Conservation (phyloP, 2,329 filamentous ascomycete genomes). For the Trichoderma asperellum region DNA sequence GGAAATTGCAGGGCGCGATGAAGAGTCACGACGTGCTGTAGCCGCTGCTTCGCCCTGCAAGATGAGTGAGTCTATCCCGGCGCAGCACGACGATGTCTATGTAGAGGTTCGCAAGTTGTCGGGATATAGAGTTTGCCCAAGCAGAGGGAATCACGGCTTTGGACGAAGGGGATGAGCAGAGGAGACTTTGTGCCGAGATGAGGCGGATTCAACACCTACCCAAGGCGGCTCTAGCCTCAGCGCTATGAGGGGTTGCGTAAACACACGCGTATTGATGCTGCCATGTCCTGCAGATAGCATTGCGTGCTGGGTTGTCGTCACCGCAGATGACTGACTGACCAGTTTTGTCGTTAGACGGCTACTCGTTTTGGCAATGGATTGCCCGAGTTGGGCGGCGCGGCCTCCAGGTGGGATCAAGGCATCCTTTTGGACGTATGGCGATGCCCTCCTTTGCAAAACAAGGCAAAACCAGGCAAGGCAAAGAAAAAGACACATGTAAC, state of each 20-base stretch:
- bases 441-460: background rate
- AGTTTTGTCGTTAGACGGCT: background rate
- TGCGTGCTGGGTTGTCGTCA: background rate
- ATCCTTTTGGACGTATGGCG: no score
- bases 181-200: background rate
- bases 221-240: no score
- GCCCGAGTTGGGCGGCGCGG: no score
- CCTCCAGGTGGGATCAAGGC: background rate
- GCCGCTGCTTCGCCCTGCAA: background rate
- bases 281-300: background rate
- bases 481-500: no score
- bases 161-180: background rate
- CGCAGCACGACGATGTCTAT: background rate
- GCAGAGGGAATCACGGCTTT: background rate
- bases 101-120: background rate
- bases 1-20: slow-evolving; percentile 7
- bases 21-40: slow-evolving; percentile 17
- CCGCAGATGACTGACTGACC: background rate
- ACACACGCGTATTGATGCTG: background rate
- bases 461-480: no score
- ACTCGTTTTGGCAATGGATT: background rate
- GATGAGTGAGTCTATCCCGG: background rate
- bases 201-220: background rate
- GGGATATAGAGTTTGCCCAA: background rate
- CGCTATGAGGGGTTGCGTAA: slow-evolving; percentile 13